Percentiles rank a stretch among this genome's conserved stretches.
Evolutionary conservation across 768 basidiomycete species (phyloP).

Genomic region (Omphalotus guepiniiformis): DNA sequence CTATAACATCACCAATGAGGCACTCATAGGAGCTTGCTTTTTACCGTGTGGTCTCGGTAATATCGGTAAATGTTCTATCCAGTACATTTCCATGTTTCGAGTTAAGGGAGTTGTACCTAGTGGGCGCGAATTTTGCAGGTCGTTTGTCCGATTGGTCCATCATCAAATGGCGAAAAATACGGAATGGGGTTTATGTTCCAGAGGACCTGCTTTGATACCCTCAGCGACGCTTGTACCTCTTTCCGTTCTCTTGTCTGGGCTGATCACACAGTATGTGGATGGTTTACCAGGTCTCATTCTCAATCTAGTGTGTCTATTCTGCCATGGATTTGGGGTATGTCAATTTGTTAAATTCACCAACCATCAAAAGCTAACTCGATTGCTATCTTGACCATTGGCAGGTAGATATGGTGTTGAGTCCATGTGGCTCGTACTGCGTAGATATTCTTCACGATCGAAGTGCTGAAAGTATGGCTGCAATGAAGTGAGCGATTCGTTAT

Average conservation of each 20-base stretch:
- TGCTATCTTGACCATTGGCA: constrained; percentile 18
- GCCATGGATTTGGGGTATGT: constrained; percentile 59
- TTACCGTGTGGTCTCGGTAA: constrained; percentile 58
- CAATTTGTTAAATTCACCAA: no score
- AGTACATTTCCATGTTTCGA: no score
- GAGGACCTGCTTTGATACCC: constrained; percentile 64
- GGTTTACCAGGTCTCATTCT: constrained; percentile 46
- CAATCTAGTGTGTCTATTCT: constrained; percentile 52
- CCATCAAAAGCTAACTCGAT: no score
- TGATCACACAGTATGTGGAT: constrained; percentile 47
- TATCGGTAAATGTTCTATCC: constrained; percentile 37
- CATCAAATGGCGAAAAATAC: constrained; percentile 40
- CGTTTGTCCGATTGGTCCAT: constrained; percentile 53
- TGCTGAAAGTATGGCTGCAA: constrained; percentile 46
- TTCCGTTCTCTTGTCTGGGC: constrained; percentile 43
- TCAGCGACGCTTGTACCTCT: constrained; percentile 49
- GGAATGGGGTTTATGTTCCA: constrained; percentile 58
- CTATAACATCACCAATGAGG: constrained; percentile 54
- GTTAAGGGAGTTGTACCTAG: constrained; percentile 34
- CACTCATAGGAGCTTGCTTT: constrained; percentile 56
- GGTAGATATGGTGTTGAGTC: constrained; percentile 52
- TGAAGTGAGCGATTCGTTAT: constrained; percentile 25
- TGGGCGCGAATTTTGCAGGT: constrained; percentile 58
- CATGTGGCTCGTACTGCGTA: constrained; percentile 41
- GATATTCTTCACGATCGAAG: constrained; percentile 46